Evolutionary conservation across 768 basidiomycete species (phyloP).

Genomic region (Dioszegia crocea): DNA sequence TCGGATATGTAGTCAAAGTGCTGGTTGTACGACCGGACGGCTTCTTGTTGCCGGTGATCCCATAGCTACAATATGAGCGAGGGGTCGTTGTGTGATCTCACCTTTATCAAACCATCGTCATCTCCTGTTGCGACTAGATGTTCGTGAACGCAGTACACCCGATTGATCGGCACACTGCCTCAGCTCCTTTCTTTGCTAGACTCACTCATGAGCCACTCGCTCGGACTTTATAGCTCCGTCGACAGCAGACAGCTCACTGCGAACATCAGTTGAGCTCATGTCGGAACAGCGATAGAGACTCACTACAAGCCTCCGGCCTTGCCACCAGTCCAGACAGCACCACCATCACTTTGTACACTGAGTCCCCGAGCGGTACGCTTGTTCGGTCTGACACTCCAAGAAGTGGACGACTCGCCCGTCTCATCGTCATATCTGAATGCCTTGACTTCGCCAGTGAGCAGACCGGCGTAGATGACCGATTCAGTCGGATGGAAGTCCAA

Average conservation of each 20-base stretch:
- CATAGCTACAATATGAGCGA: slow-evolving; percentile 70
- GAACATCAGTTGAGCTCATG: slow-evolving; percentile 7
- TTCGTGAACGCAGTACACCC: slow-evolving; percentile 67
- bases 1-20: slow-evolving; percentile 95
- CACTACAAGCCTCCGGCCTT: slow-evolving; percentile 77
- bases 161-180: slow-evolving; percentile 74
- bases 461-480: slow-evolving; percentile 63
- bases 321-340: slow-evolving; percentile 68
- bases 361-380: slow-evolving; percentile 80
- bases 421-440: slow-evolving; percentile 75
- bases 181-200: neutral
- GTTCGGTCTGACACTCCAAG: slow-evolving; percentile 66
- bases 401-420: slow-evolving; percentile 26
- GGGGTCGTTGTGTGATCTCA: slow-evolving; percentile 44
- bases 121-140: slow-evolving; percentile 80
- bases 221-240: slow-evolving; percentile 35
- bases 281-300: too few relatives aligned
- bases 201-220: slow-evolving; percentile 43
- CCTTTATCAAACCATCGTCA: slow-evolving; percentile 91
- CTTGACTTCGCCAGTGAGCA: slow-evolving; percentile 77
- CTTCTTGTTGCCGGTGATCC: slow-evolving; percentile 71
- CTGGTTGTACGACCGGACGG: slow-evolving; percentile 67
- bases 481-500: slow-evolving; percentile 75
- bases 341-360: slow-evolving; percentile 64
- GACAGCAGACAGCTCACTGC: slow-evolving; percentile 28